A percentile compares a stretch with the other conserved stretches of the same genome.
Evolutionary conservation across 1,139 yeast genomes (phyloP).

Genomic region (Sugiyamaella japonica): DNA sequence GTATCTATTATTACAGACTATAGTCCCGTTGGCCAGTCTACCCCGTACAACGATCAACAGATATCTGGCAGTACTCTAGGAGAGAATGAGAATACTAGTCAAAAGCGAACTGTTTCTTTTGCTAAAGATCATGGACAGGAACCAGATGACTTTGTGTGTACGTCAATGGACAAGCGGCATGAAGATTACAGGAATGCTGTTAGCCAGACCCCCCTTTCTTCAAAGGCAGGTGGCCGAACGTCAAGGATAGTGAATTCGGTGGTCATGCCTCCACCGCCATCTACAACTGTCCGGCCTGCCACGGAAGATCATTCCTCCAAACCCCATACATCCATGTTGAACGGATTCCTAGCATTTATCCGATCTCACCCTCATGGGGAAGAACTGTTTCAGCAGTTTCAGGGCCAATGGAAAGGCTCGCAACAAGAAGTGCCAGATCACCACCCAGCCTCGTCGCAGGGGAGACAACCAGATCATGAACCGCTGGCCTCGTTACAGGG

Average conservation of each 20-base stretch:
- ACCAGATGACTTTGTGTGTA: background rate
- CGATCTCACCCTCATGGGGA: constrained; percentile 18
- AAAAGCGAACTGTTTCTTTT: constrained; percentile 3
- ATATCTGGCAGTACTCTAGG: constrained; percentile 24
- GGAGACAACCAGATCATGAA: no score
- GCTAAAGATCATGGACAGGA: background rate
- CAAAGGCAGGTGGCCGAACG: background rate
- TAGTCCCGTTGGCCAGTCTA: constrained; percentile 20
- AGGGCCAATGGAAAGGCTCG: constrained; percentile 15
- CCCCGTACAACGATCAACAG: constrained; percentile 20
- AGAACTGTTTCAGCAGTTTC: constrained; percentile 15
- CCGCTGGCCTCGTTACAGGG: no score
- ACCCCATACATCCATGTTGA: constrained; percentile 12
- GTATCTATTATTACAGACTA: background rate
- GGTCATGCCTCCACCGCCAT: background rate
- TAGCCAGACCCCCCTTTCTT: constrained; percentile 6
- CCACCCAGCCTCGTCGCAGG: background rate
- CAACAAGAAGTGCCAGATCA: no score
- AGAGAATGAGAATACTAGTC: constrained; percentile 9
- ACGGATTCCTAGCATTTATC: constrained; percentile 17
- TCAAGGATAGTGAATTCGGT: background rate
- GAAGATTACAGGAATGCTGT: constrained; percentile 9
- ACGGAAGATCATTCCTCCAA: background rate
- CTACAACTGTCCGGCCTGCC: background rate
- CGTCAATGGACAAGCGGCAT: constrained; percentile 1